phyloP scores from a whole-genome alignment of 2,329 filamentous ascomycete genomes.

The Botrytis medusae region DNA sequence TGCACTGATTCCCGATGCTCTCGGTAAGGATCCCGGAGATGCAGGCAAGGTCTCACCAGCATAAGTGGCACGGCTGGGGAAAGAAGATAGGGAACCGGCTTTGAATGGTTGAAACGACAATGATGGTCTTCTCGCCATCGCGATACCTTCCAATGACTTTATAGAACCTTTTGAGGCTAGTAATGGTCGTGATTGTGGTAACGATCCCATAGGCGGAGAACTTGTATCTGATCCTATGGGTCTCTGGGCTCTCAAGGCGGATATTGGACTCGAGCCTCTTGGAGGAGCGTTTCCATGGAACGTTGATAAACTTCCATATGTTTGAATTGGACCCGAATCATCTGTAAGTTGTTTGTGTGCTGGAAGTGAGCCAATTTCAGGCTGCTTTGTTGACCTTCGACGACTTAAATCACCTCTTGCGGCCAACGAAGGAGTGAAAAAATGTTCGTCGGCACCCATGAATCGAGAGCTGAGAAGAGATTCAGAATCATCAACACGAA shows the following conservation, averaged over 20 bases:
- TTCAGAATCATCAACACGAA: slow-evolving; percentile 88
- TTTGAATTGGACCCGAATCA: slow-evolving; percentile 66
- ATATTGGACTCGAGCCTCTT: slow-evolving; percentile 80
- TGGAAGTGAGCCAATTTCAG: slow-evolving; percentile 74
- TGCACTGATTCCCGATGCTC: slow-evolving; percentile 49
- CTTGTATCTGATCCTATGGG: slow-evolving; percentile 60
- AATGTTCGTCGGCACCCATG: slow-evolving; percentile 85
- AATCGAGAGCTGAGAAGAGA: slow-evolving; percentile 88
- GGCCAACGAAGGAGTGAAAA: slow-evolving; percentile 75
- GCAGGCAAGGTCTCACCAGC: slow-evolving; percentile 44
- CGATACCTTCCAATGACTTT: slow-evolving; percentile 50
- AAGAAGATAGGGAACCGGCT: slow-evolving; percentile 89
- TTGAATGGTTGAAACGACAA: slow-evolving; percentile 96
- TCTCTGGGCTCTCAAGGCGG: slow-evolving; percentile 71
- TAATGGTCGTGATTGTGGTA: slow-evolving; percentile 41
- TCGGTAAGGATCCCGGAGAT: slow-evolving; percentile 55
- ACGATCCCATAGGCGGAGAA: slow-evolving; percentile 54
- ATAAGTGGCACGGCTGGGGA: slow-evolving; percentile 55
- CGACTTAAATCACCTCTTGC: slow-evolving; percentile 40
- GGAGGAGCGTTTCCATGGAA: slow-evolving; percentile 80
- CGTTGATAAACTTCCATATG: slow-evolving; percentile 86
- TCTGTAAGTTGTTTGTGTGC: slow-evolving; percentile 53
- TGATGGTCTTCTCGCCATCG: slow-evolving; percentile 68
- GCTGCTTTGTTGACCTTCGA: slow-evolving; percentile 40
- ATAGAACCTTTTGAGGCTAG: slow-evolving; percentile 38